These are phyloP conservation scores for Boletus rex-veris DNA, from an alignment of 768 basidiomycete genomes.

Conservation along the genomic window DNA sequence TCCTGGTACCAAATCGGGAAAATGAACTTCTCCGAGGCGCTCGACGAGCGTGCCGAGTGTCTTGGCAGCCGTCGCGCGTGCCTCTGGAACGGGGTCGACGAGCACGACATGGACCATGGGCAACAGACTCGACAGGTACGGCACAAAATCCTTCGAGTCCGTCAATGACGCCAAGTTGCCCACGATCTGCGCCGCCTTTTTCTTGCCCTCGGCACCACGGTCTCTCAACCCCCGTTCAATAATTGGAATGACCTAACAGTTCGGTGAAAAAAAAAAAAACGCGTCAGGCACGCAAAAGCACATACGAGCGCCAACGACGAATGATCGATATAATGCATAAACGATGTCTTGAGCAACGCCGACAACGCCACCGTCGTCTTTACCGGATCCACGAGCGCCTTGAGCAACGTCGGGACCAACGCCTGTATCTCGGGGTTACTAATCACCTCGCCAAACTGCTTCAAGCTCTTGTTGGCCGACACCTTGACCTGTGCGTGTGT, in stretches of 20 bases:
- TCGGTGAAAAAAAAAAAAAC: not conserved
- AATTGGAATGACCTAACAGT: slow-evolving; percentile 83
- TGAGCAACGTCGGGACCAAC: slow-evolving; percentile 84
- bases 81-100: slow-evolving; percentile 96
- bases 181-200: slow-evolving; percentile 93
- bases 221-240: slow-evolving; percentile 90
- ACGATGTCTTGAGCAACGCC: slow-evolving; percentile 89
- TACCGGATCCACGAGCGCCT: slow-evolving; percentile 91
- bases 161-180: slow-evolving; percentile 94
- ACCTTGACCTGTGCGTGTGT: slow-evolving; percentile 94
- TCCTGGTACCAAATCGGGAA: slow-evolving; percentile 93
- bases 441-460: slow-evolving; percentile 98
- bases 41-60: slow-evolving; percentile 96
- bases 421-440: slow-evolving; percentile 95
- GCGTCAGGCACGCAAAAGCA: not conserved
- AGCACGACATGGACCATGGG: slow-evolving; percentile 91
- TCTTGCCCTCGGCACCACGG: slow-evolving; percentile 90
- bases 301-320: slow-evolving; percentile 89
- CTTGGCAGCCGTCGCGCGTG: slow-evolving; percentile 95
- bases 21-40: slow-evolving; percentile 88
- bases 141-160: slow-evolving; percentile 89
- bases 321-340: slow-evolving; percentile 97
- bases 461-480: slow-evolving; percentile 92
- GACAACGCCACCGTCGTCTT: slow-evolving; percentile 84
- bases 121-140: slow-evolving; percentile 84